phyloP scores from a whole-genome alignment of 148 eudicot genomes.

The Chenopodium album region DNA sequence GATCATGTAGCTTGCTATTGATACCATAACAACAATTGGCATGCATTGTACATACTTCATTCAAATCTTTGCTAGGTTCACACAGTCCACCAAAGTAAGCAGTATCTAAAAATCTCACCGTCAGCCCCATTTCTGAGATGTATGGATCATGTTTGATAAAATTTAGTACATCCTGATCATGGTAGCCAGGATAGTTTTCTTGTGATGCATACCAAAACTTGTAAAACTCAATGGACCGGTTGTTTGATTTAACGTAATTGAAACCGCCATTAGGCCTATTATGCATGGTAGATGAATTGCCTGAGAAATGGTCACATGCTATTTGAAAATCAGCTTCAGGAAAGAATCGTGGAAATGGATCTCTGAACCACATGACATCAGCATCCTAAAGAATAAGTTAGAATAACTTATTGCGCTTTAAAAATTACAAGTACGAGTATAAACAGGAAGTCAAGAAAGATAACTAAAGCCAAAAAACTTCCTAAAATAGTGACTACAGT shows the following conservation, averaged over 20 bases:
- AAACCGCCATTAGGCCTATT: conserved; percentile 62
- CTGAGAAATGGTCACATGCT: conserved; percentile 54
- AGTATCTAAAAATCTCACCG: conserved; percentile 56
- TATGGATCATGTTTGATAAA: conserved; percentile 38
- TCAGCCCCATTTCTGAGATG: conserved; percentile 39
- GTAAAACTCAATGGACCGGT: conserved; percentile 46
- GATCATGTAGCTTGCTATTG: conserved; percentile 45
- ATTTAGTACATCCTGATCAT: conserved; percentile 57
- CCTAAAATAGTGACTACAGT: not conserved
- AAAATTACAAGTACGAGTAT: not conserved
- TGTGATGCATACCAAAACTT: conserved; percentile 47
- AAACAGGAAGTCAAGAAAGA: not conserved
- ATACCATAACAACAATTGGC: conserved; percentile 59
- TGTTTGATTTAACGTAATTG: conserved; percentile 56
- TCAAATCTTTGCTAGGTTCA: conserved; percentile 51
- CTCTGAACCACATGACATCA: conserved; percentile 68
- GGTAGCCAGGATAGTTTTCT: conserved; percentile 38
- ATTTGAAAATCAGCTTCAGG: conserved; percentile 61
- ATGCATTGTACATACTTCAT: conserved; percentile 58
- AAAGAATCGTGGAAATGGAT: conserved; percentile 52
- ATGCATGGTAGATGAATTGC: conserved; percentile 36
- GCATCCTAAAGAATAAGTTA: conserved; percentile 47
- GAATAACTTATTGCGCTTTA: not conserved
- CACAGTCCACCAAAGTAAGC: conserved; percentile 61
- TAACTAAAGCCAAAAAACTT: not conserved